Conservation (phyloP, 1,284 basidiomycete species). For the Ceratobasidium sp. region DNA sequence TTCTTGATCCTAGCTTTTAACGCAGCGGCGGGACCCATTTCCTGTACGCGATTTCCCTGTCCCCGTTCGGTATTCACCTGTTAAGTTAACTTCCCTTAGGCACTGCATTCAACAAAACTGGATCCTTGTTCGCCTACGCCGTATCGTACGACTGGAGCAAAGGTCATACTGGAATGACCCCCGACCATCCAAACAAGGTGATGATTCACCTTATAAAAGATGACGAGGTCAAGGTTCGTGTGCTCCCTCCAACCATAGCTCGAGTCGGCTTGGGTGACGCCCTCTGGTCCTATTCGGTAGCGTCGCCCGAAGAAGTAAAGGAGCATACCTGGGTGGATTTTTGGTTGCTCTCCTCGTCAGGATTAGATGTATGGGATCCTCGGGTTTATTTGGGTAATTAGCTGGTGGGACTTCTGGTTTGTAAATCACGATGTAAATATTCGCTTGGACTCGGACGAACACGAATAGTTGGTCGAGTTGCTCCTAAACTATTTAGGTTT, state of each 20-base stretch:
- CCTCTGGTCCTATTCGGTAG: too few species aligned
- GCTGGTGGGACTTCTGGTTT: too few species aligned
- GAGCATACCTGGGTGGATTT: too few species aligned
- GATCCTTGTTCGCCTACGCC: conserved; percentile 58
- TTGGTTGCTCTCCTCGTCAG: too few species aligned
- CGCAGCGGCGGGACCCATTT: conserved; percentile 73
- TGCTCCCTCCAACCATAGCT: background rate
- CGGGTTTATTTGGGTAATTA: too few species aligned
- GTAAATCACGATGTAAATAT: too few species aligned
- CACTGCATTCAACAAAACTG: conserved; percentile 85
- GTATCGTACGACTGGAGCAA: conserved; percentile 91
- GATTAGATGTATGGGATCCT: too few species aligned
- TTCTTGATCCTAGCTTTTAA: conserved; percentile 69
- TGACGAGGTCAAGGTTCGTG: conserved; percentile 77
- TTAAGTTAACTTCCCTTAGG: conserved; percentile 54
- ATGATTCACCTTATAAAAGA: conserved; percentile 93
- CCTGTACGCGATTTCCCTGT: conserved; percentile 52
- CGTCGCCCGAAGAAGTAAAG: too few species aligned
- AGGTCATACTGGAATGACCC: conserved; percentile 89
- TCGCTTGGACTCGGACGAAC: too few species aligned
- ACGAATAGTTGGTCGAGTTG: too few species aligned
- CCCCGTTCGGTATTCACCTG: conserved; percentile 50
- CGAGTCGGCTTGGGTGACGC: too few species aligned
- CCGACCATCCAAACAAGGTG: conserved; percentile 84
- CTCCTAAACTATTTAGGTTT: too few species aligned